These are phyloP conservation scores for Aspergillus versicolor DNA, from an alignment of 2,329 filamentous ascomycete genomes.

Conservation along the genomic window DNA sequence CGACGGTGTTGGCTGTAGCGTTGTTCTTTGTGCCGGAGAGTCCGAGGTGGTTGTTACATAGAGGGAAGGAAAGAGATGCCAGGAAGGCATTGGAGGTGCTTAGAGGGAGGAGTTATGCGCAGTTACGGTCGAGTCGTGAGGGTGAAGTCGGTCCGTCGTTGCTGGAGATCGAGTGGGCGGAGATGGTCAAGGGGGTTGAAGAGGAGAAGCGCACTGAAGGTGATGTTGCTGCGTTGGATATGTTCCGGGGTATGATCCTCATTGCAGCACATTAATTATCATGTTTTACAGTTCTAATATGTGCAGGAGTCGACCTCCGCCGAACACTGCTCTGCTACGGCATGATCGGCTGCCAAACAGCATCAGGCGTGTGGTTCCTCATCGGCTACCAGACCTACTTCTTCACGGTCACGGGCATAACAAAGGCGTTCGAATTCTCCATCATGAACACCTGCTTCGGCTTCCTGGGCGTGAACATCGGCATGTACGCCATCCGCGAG, in stretches of 20 bases:
- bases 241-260: not conserved
- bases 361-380: not conserved
- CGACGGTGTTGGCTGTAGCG: slow-evolving; percentile 21
- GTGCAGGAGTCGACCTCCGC: not conserved
- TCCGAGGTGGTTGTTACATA: slow-evolving; percentile 28
- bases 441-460: not conserved
- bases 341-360: not conserved
- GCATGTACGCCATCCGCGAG: slow-evolving; percentile 51
- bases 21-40: slow-evolving; percentile 29
- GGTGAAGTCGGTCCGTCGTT: not conserved
- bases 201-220: not conserved
- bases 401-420: not conserved
- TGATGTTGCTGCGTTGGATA: not conserved
- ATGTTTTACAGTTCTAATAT: not conserved
- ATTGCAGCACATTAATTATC: too few relatives aligned
- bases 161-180: not conserved
- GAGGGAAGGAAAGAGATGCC: slow-evolving; percentile 16
- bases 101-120: not conserved
- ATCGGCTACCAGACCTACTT: not conserved
- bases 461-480: slow-evolving; percentile 47
- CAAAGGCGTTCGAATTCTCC: not conserved
- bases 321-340: not conserved
- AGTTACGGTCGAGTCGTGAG: not conserved
- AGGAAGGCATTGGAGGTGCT: not conserved
- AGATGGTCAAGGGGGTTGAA: not conserved